A percentile compares a stretch with the other conserved stretches of the same genome.
Conservation (phyloP, 345 rosid genomes). For the Eucalyptus tenuipes region DNA sequence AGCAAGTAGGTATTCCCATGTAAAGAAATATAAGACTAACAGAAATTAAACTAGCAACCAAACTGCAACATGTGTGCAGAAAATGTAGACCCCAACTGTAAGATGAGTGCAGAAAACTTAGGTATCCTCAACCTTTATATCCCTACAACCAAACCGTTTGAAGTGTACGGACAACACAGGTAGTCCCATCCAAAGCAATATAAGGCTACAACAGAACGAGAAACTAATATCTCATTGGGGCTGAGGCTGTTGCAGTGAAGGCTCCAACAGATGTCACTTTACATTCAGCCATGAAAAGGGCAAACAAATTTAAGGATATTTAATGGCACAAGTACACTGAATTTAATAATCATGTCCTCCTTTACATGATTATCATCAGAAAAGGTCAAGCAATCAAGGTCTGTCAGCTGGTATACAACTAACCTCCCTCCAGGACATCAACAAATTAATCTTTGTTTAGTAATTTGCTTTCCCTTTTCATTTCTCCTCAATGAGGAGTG, state of each 20-base stretch:
- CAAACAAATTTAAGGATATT: background rate
- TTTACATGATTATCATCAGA: background rate
- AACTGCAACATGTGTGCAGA: background rate
- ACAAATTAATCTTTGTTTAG: background rate
- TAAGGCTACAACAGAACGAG: background rate
- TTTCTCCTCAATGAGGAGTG: background rate
- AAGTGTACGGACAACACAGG: background rate
- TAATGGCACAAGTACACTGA: background rate
- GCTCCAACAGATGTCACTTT: background rate
- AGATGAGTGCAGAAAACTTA: background rate
- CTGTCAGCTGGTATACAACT: background rate
- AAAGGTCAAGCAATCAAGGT: background rate
- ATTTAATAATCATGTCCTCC: background rate
- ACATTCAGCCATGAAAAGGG: background rate
- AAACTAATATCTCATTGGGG: background rate
- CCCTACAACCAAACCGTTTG: background rate
- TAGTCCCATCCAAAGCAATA: background rate
- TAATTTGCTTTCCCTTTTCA: background rate
- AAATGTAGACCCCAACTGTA: background rate
- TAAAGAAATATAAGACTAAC: background rate
- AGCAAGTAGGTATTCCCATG: background rate
- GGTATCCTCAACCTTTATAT: background rate
- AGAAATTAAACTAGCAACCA: background rate
- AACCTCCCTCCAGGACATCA: background rate
- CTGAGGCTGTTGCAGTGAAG: background rate